Percentiles rank a stretch among this genome's conserved stretches.
phyloP scores from a whole-genome alignment of 129 eudicot species.

The Chrysanthemum lavandulifolium region DNA sequence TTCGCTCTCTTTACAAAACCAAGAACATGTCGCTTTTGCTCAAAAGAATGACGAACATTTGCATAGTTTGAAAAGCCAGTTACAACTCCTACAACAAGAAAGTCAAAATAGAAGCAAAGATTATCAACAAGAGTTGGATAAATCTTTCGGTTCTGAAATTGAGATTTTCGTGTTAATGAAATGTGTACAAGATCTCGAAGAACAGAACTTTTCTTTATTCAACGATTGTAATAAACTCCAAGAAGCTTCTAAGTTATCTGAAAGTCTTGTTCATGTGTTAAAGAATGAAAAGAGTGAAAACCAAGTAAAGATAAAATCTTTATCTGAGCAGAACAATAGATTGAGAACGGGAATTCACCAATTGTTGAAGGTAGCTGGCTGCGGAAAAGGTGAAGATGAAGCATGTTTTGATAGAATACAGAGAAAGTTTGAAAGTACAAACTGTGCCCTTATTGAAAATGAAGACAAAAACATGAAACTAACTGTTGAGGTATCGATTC shows the following conservation, averaged over 20 bases:
- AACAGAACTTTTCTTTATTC: constrained; percentile 42
- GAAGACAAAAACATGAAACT: constrained; percentile 57
- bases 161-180: constrained; percentile 57
- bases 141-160: constrained; percentile 48
- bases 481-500: constrained; percentile 51
- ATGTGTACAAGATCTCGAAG: constrained; percentile 57
- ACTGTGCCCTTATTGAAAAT: constrained; percentile 41
- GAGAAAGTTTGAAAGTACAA: constrained; percentile 42
- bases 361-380: constrained; percentile 47
- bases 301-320: constrained; percentile 38
- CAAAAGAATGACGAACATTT: constrained; percentile 37
- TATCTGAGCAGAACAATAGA: constrained; percentile 47
- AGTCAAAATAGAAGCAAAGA: constrained; percentile 44
- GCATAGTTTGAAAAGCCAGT: constrained; percentile 42
- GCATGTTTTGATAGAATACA: constrained; percentile 32
- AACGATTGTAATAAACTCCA: constrained; percentile 50
- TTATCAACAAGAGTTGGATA: constrained; percentile 54
- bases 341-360: constrained; percentile 52
- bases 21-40: constrained; percentile 49
- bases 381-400: constrained; percentile 44
- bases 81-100: constrained; percentile 49
- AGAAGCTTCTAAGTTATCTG: constrained; percentile 51
- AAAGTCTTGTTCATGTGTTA: constrained; percentile 44
- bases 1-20: constrained; percentile 57
- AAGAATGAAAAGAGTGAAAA: constrained; percentile 48